Base-by-base conservation (phyloP, 129 eudicot genomes). In the Centrapalus pauciflorus region DNA sequence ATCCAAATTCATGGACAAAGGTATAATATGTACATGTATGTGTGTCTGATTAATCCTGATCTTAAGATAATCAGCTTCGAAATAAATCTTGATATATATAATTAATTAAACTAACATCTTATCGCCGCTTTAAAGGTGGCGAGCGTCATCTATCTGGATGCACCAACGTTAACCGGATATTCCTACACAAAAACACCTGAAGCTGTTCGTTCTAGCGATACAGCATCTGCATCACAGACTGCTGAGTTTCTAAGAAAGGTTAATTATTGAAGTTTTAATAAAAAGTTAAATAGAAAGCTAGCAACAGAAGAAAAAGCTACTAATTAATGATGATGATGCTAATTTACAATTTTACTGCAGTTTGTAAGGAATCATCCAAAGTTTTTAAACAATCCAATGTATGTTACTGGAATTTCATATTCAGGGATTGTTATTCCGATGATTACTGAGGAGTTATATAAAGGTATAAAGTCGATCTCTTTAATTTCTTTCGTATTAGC, bases 211-310 rank as follows among this genome's bases (percentile, higher is more conserved):
- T 50, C 60, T 0, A 67, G 72, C 61, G 85, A 81, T 57, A 66
- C 68, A 21, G n/a, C 40, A 21, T 58, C 81, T 2, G 79, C 79
- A 9, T 17, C 29, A 43, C 76, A 61, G 55, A 67, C 70, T 1
- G 72, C 79, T 12, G 78, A 66, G 26, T 76, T 80, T 56, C 41
- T 75, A 8, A 38, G 64, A 48, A 80, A 75, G 84, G 84, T 77
- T 24, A 11, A 14, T 54, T 1, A 40, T n/a, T n/a, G n/a, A 38
- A 23, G n/a, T 29, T 57, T 3, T 5, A 11, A 0, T 5, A 11
- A 0, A 32, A 4, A 9, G 29, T 28, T 12, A 28, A 16, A 40
- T 14, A 35, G 7, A 2, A 23, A 10, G 40, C 5, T 11, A 6
- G 5, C 14, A 7, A 61, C 16, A 13, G 2, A 28, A 0, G 23